These are phyloP conservation scores for Zea luxurians DNA, from an alignment of 176 grass and related monocot genomes.

Conservation along the genomic window DNA sequence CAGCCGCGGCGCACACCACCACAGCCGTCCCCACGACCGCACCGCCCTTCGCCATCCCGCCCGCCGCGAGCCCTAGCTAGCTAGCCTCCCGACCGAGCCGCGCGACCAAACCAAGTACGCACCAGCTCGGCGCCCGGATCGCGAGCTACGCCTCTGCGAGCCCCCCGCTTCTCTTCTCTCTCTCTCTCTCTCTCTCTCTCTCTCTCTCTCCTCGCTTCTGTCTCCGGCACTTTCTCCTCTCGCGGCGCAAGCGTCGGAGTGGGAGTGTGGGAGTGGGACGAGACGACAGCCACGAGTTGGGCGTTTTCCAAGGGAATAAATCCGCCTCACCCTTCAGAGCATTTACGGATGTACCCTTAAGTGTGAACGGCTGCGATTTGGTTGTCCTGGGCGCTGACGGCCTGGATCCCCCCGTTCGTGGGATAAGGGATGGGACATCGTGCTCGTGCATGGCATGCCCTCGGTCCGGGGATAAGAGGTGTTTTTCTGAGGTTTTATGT, in stretches of 20 bases:
- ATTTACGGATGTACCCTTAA: slow-evolving; percentile 2
- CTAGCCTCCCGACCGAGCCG: slow-evolving; percentile 25
- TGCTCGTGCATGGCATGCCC: neutral
- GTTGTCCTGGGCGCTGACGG: neutral
- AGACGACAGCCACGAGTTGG: slow-evolving; percentile 39
- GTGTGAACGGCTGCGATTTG: neutral
- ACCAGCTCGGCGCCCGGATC: slow-evolving; percentile 28
- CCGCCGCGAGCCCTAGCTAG: no score
- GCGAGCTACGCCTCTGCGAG: slow-evolving; percentile 22
- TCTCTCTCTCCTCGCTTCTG: no score
- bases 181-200: no score
- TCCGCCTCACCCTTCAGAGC: neutral
- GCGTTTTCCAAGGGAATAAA: slow-evolving; percentile 30
- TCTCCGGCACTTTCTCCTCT: no score
- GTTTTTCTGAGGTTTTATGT: slow-evolving; percentile 1
- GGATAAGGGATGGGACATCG: neutral
- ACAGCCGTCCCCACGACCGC: slow-evolving; percentile 51
- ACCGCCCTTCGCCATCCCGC: slow-evolving; percentile 66
- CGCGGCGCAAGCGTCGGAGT: no score
- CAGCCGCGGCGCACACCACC: slow-evolving; percentile 64
- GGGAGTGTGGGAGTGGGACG: slow-evolving; percentile 13
- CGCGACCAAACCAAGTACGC: neutral
- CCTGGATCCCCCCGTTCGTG: neutral
- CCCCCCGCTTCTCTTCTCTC: neutral
- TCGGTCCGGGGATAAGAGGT: neutral